Evolutionary conservation across 805 yeast genomes (phyloP), one percentile per base, ranked within the genome.

Genomic region (Wickerhamomyces chaumierensis): DNA sequence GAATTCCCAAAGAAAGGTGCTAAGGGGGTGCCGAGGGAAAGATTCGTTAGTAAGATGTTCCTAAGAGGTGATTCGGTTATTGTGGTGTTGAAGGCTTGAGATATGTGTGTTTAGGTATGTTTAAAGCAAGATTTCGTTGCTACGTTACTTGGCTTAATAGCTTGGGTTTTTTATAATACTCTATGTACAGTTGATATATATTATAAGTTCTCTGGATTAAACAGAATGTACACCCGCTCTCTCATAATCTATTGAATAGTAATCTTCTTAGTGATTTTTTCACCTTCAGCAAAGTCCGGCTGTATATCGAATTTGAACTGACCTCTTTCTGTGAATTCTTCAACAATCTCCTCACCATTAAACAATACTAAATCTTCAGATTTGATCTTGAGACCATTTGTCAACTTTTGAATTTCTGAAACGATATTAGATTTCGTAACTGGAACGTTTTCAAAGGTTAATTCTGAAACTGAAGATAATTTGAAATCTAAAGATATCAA

Each of bases 1-100:
- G 87, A 78, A 50, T 63, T 64, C 4, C 71, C 78, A 27, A 81
- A 80, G 52, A 75, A 74, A 48, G 79, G 81, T 39, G 29, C 29
- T 4, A 76, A 80, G 49, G 68, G 78, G 5, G 68, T 75, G 14
- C 66, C 80, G 41, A 69, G 73, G 47, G 92, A 83, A 52, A 65
- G 97, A 50, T 92, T 85, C 55, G 76, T 90, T 3, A 75, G 87
- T 42, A 92, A 92, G 61, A 67, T 92, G 73, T 92, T 92, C 53
- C 65, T 92, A 31, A 71, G 99, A 60, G 99, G 99, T 2, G 99
- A 92, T 59, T 83, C 95, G 0, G 95, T 92, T 17, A 83, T 92
- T 40, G 78, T 92, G 25, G 77, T 92, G 7, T 66, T 84, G 48
- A 78, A 75, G 42, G 68, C 71, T 29, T 44, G 14, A 21, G 23